These are phyloP conservation scores for Trichosporon sp. DNA, from an alignment of 1,284 basidiomycete genomes.

Conservation along the genomic window DNA sequence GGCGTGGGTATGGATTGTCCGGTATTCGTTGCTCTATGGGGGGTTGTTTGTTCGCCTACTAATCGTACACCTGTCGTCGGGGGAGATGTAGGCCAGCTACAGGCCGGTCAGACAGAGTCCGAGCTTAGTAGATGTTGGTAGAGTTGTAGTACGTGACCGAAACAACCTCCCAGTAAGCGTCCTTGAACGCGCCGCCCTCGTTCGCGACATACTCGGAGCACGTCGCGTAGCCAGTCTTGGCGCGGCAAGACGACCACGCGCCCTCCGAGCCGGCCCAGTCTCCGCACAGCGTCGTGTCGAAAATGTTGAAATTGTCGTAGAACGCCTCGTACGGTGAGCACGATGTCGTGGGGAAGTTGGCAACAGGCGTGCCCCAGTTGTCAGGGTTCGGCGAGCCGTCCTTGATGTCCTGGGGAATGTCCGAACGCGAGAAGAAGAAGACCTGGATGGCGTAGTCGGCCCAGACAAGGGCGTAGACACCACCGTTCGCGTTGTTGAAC, in stretches of 20 bases:
- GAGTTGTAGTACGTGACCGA: conserved; percentile 48
- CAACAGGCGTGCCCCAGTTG: conserved; percentile 73
- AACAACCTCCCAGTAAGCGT: conserved; percentile 70
- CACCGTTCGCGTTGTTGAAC: conserved; percentile 57
- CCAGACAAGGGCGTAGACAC: conserved; percentile 67
- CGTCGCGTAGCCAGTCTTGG: conserved; percentile 73
- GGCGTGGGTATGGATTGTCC: conserved; percentile 12
- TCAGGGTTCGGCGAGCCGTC: conserved; percentile 68
- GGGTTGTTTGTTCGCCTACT: neutral
- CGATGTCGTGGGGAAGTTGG: conserved; percentile 68
- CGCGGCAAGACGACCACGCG: conserved; percentile 82
- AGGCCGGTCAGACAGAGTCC: conserved; percentile 17
- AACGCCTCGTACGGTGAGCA: conserved; percentile 78
- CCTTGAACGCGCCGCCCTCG: conserved; percentile 68
- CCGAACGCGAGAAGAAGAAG: conserved; percentile 74
- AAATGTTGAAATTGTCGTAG: conserved; percentile 67
- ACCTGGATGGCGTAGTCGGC: conserved; percentile 70
- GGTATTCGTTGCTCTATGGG: neutral
- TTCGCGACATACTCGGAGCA: conserved; percentile 74
- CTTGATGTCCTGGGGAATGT: conserved; percentile 73
- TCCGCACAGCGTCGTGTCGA: conserved; percentile 62
- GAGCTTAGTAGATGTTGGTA: conserved; percentile 20
- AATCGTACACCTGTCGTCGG: conserved; percentile 16
- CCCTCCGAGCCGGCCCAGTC: conserved; percentile 73
- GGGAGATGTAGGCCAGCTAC: conserved; percentile 7